Percentiles rank a stretch among this genome's conserved stretches.
phyloP scores from a whole-genome alignment of 2,329 filamentous ascomycete species.

The Colletotrichum sp. region DNA sequence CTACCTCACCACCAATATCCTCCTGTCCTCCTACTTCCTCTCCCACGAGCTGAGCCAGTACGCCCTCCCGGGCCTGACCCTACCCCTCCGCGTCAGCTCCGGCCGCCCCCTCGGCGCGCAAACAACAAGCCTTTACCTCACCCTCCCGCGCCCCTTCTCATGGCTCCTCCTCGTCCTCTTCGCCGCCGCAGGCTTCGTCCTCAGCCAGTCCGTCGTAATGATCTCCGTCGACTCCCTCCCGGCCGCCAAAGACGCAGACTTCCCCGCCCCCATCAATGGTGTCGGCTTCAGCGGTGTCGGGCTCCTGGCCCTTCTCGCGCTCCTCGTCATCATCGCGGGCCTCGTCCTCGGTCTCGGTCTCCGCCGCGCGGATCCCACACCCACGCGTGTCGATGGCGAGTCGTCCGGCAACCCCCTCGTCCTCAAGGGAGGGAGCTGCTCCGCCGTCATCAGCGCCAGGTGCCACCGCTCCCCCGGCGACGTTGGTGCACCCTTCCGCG shows the following conservation, averaged over 20 bases:
- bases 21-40: constrained; percentile 52
- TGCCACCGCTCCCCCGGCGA: constrained; percentile 44
- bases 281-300: constrained; percentile 48
- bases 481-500: constrained; percentile 37
- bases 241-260: not conserved
- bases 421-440: constrained; percentile 51
- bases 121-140: constrained; percentile 52
- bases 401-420: constrained; percentile 52
- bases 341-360: constrained; percentile 42
- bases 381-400: constrained; percentile 36
- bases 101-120: constrained; percentile 47
- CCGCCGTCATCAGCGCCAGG: constrained; percentile 54
- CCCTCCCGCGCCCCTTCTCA: constrained; percentile 50
- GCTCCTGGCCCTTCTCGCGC: constrained; percentile 43
- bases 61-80: constrained; percentile 33
- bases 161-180: constrained; percentile 50
- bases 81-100: constrained; percentile 50
- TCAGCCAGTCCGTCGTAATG: constrained; percentile 42
- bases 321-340: constrained; percentile 40
- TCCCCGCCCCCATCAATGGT: constrained; percentile 25
- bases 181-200: constrained; percentile 45
- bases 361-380: constrained; percentile 39
- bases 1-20: constrained; percentile 51
- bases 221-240: constrained; percentile 30
- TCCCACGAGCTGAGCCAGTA: constrained; percentile 55